A percentile compares a stretch with the other conserved stretches of the same genome.
Conservation (phyloP, 2,329 filamentous ascomycete species). For the Fusarium fracticaudum region DNA sequence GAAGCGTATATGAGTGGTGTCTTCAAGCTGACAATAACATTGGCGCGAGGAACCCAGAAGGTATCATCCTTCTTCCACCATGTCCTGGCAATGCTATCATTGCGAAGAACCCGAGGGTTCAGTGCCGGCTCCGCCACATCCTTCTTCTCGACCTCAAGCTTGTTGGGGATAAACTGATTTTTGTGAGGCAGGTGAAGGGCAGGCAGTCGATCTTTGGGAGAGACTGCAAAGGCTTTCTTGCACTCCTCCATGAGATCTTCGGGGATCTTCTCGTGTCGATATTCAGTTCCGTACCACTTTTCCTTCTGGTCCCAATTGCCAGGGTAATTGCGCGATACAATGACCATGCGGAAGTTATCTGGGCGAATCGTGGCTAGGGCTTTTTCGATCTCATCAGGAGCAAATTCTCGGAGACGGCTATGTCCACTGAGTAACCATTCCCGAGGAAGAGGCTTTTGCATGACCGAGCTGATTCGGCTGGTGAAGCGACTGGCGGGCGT, state of each 20-base stretch:
- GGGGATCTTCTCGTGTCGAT: conserved; percentile 83
- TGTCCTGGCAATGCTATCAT: conserved; percentile 80
- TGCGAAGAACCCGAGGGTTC: conserved; percentile 82
- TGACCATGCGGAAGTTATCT: conserved; percentile 87
- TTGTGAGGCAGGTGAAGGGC: conserved; percentile 87
- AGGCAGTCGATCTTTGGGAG: conserved; percentile 67
- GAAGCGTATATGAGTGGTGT: conserved; percentile 83
- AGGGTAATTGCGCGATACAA: conserved; percentile 85
- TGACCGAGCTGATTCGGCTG: conserved; percentile 82
- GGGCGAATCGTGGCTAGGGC: conserved; percentile 79
- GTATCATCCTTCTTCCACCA: conserved; percentile 99
- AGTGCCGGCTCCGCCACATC: conserved; percentile 75
- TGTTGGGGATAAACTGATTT: conserved; percentile 95
- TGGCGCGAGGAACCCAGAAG: conserved; percentile 97
- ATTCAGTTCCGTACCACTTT: conserved; percentile 98
- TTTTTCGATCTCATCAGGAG: conserved; percentile 77
- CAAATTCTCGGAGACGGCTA: conserved; percentile 80
- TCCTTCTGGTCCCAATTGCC: conserved; percentile 89
- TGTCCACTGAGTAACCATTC: conserved; percentile 88
- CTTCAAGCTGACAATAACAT: conserved; percentile 81
- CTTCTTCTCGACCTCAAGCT: conserved; percentile 94
- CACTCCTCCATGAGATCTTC: conserved; percentile 78
- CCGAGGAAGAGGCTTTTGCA: conserved; percentile 90
- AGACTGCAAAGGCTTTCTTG: conserved; percentile 67
- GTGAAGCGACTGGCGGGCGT: conserved; percentile 89